A percentile compares a stretch with the other conserved stretches of the same genome.
phyloP scores from a whole-genome alignment of 345 rosid species.

The Aquilaria yunnanensis region DNA sequence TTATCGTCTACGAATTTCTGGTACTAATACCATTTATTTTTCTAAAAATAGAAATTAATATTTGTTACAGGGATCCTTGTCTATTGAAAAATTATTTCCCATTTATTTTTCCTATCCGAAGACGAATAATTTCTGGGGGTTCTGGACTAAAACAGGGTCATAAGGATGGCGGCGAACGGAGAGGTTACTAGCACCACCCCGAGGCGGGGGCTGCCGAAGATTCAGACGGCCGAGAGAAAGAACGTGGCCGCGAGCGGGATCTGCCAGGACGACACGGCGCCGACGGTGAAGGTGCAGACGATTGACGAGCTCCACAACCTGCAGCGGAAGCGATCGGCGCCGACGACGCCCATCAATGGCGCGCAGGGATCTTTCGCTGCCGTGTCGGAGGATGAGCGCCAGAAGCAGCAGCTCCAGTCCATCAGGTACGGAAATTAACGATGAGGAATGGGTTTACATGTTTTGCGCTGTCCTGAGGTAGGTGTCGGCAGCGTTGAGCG shows the following conservation, averaged over 20 bases:
- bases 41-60: background rate
- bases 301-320: slow-evolving; percentile 93
- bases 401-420: slow-evolving; percentile 85
- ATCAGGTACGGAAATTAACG: slow-evolving; percentile 45
- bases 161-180: slow-evolving; percentile 10
- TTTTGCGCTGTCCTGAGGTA: background rate
- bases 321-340: slow-evolving; percentile 84
- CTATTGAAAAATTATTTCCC: background rate
- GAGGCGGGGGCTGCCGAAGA: slow-evolving; percentile 34
- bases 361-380: slow-evolving; percentile 36
- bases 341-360: slow-evolving; percentile 61
- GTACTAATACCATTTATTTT: background rate
- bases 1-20: background rate
- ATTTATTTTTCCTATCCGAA: background rate
- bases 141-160: background rate
- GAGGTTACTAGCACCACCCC: slow-evolving; percentile 23
- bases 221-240: slow-evolving; percentile 30
- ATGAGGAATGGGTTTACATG: no score
- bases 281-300: slow-evolving; percentile 78
- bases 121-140: background rate
- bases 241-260: slow-evolving; percentile 20
- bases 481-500: background rate
- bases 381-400: slow-evolving; percentile 67
- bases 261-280: slow-evolving; percentile 69
- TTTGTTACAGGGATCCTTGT: background rate